phyloP scores from a whole-genome alignment of 129 eudicot species.

The Helichrysum umbraculigerum region DNA sequence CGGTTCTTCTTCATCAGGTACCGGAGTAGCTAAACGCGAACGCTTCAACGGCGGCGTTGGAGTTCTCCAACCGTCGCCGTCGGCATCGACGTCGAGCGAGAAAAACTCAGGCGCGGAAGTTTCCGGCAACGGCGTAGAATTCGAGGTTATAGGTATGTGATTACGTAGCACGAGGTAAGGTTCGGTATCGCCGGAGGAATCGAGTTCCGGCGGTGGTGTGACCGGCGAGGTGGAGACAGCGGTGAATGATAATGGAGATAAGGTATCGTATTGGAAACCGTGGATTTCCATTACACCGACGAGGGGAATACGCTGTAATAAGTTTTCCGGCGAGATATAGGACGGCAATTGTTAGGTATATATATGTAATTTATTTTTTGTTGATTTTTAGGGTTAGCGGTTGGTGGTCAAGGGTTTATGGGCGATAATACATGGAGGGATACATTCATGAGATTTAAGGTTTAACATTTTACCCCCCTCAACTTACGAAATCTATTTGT shows the following conservation, averaged over 20 bases:
- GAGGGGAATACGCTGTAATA: background rate
- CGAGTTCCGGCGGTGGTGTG: constrained; percentile 37
- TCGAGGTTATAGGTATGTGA: constrained; percentile 45
- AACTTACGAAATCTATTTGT: background rate
- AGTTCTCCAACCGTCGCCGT: constrained; percentile 17
- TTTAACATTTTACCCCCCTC: constrained; percentile 21
- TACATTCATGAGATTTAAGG: constrained; percentile 7
- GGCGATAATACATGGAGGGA: background rate
- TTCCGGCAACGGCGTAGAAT: constrained; percentile 30
- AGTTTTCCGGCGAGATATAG: constrained; percentile 20
- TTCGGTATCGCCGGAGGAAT: constrained; percentile 38
- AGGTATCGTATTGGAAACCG: constrained; percentile 63
- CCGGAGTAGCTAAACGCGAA: constrained; percentile 32
- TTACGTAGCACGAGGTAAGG: constrained; percentile 66
- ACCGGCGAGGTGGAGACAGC: constrained; percentile 17
- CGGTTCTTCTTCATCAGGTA: constrained; percentile 22
- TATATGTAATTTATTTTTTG: background rate
- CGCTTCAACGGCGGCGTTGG: constrained; percentile 28
- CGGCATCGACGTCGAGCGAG: constrained; percentile 59
- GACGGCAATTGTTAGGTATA: background rate
- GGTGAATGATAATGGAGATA: constrained; percentile 53
- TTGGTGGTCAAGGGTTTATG: constrained; percentile 9
- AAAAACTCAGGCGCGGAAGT: constrained; percentile 64
- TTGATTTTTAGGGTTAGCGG: constrained; percentile 6
- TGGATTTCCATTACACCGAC: constrained; percentile 38